phyloP scores from a whole-genome alignment of 805 yeast genomes.

The Brettanomyces bruxellensis region DNA sequence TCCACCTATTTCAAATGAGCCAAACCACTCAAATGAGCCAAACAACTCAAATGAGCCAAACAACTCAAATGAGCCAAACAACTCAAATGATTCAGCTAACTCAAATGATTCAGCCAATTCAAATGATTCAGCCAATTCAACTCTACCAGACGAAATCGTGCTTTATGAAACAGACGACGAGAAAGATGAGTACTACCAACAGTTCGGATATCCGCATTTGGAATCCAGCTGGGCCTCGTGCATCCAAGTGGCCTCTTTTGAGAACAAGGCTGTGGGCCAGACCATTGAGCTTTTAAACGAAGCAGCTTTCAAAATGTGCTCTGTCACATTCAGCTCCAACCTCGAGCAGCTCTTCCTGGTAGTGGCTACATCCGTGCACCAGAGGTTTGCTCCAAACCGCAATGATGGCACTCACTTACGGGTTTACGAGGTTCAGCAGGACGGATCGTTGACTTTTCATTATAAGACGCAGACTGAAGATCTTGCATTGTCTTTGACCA shows the following conservation, averaged over 20 bases:
- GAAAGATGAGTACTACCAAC: conserved; percentile 25
- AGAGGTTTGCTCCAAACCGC: conserved; percentile 21
- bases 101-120: too few relatives aligned
- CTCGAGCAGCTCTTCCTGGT: conserved; percentile 30
- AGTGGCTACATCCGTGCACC: conserved; percentile 33
- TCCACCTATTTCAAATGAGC: too few relatives aligned
- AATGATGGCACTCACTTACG: conserved; percentile 23
- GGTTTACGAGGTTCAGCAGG: conserved; percentile 27
- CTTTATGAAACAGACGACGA: conserved; percentile 12
- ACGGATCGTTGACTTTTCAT: conserved; percentile 35
- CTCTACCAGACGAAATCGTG: conserved; percentile 11
- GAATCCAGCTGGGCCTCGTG: conserved; percentile 41
- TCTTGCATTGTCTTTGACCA: conserved; percentile 37
- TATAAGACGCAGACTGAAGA: conserved; percentile 54
- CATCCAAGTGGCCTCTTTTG: conserved; percentile 37
- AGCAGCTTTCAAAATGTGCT: conserved; percentile 32
- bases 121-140: too few relatives aligned
- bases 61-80: too few relatives aligned
- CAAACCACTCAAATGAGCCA: too few relatives aligned
- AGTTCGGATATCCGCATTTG: conserved; percentile 32
- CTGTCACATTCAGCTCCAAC: conserved; percentile 22
- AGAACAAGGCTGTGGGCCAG: conserved; percentile 27
- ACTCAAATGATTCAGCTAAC: too few relatives aligned
- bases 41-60: too few relatives aligned
- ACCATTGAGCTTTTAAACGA: conserved; percentile 37